Evolutionary conservation across 2,329 filamentous ascomycete genomes (phyloP), one percentile per base, ranked within the genome.

Genomic region (Fusarium sp.): DNA sequence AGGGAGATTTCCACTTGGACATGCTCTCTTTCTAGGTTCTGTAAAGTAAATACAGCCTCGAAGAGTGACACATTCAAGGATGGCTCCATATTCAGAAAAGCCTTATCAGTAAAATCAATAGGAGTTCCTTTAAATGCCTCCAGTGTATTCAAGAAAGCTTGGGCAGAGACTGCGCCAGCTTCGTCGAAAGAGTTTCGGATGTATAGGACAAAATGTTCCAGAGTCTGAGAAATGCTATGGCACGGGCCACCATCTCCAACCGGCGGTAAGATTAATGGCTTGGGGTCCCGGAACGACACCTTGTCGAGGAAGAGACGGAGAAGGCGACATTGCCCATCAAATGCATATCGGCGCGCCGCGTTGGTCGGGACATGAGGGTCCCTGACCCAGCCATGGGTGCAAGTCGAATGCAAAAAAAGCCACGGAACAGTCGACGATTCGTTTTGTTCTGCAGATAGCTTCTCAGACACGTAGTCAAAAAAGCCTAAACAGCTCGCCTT

Each of bases 361-460:
- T 20, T 1, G 17, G 2, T 20, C 17, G 7, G 6, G 36, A 5
- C 2, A 17, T 4, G 4, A 40, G 5, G 9, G 9, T 1, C 10
- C 31, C 10, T 6, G n/a, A 42, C 6, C 38, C 38, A 42, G n/a
- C 38, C 10, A 42, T 42, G 3, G n/a, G n/a, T 2, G 38, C 38
- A 42, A 42, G n/a, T 42, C n/a, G 20, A 8, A 7, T 42, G 38
- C 38, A 42, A 7, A 42, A 42, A 42, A 3, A 42, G n/a, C 4
- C 3, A n/a, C n/a, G n/a, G 10, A 42, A 42, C 10, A 10, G 10
- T 6, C 11, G n/a, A 42, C 11, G n/a, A 20, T 20, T 42, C 38
- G n/a, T 42, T 14, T 42, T 42, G 38, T 11, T 42, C 38, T 4
- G n/a, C 38, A 12, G 1, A 14, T 20, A 42, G 6, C n/a, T 12